Base-by-base conservation (phyloP, 495 filamentous ascomycete genomes). In the Evernia prunastri region DNA sequence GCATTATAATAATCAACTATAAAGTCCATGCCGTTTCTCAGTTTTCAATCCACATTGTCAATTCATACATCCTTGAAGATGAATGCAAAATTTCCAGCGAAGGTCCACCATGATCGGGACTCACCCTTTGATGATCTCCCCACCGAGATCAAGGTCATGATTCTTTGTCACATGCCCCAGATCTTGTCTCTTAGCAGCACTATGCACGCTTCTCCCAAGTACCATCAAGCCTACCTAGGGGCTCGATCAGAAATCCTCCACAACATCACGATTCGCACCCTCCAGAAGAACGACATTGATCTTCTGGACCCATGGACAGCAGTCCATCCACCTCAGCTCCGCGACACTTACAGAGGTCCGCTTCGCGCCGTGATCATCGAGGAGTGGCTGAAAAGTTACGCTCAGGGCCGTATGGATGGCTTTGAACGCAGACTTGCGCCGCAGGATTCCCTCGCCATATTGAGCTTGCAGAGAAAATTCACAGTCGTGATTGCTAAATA, bases 291-390 rank as follows among this genome's bases (percentile, higher is more conserved):
- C n/a, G 17, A 29, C 36, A 17, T 58, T 37, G 39, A 36, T 18
- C n/a, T 40, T 5, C 12, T 58, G 27, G 56, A 58, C 13, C 35
- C 56, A 37, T 58, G 56, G 56, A 58, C 56, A 13, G 56, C 56
- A 7, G 9, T 58, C 12, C 36, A 58, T 58, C 36, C n/a, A 40
- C 36, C 56, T 4, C 56, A 58, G 33, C 23, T 42, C 39, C n/a
- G 33, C 23, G 3, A 25, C 13, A n/a, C n/a, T n/a, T 2, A 15
- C 33, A 25, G 27, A n/a, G n/a, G n/a, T 9, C 10, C 9, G 8
- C 6, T 40, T 37, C 54, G 54, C 8, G 36, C 18, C 8, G 54
- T 3, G 8, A 36, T 57, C 17, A 36, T n/a, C 13, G 9, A 0
- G 2, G 56, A 40, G 15, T 58, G 20, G 11, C 15, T 58, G 27